Percentiles rank a stretch among this genome's conserved stretches.
phyloP scores from a whole-genome alignment of 805 yeast species.

The Candida loeiensis region DNA sequence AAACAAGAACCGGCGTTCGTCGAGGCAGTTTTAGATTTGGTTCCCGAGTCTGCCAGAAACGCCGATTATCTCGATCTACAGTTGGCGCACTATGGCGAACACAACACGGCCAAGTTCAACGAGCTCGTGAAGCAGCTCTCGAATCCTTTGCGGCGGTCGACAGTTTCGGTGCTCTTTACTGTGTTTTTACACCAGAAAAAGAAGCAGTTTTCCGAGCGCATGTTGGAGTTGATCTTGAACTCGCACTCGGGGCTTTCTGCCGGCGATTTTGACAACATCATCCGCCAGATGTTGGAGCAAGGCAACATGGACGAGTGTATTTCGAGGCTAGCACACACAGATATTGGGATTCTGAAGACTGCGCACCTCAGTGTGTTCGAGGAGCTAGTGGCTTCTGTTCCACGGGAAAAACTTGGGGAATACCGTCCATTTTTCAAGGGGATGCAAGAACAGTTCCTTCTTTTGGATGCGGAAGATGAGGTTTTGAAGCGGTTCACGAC shows the following conservation, averaged over 20 bases:
- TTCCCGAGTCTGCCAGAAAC: conserved; percentile 1
- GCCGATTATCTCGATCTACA: conserved; percentile 14
- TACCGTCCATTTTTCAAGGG: conserved; percentile 11
- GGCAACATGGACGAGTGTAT: conserved; percentile 24
- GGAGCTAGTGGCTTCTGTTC: conserved; percentile 2
- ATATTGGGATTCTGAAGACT: conserved; percentile 20
- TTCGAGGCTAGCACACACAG: conserved; percentile 17
- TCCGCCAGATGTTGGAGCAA: conserved; percentile 23
- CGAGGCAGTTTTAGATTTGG: background rate
- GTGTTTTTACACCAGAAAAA: conserved; percentile 26
- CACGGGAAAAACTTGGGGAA: conserved; percentile 3
- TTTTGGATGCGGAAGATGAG: conserved; percentile 15
- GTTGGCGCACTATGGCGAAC: conserved; percentile 19
- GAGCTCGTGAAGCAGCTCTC: conserved; percentile 18
- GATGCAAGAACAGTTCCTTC: conserved; percentile 10
- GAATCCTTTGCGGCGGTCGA: conserved; percentile 32
- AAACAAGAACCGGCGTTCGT: conserved; percentile 1
- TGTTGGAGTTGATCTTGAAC: conserved; percentile 27
- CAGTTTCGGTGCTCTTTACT: conserved; percentile 30
- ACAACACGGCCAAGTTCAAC: conserved; percentile 14
- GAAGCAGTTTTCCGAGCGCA: conserved; percentile 26
- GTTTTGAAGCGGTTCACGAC: conserved; percentile 16
- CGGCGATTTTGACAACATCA: conserved; percentile 26
- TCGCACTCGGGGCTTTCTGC: conserved; percentile 24
- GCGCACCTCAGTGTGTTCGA: conserved; percentile 25